Evolutionary conservation across 148 eudicot genomes (phyloP), one percentile per base, ranked within the genome.

Genomic region (Vaccinium corymbosum): DNA sequence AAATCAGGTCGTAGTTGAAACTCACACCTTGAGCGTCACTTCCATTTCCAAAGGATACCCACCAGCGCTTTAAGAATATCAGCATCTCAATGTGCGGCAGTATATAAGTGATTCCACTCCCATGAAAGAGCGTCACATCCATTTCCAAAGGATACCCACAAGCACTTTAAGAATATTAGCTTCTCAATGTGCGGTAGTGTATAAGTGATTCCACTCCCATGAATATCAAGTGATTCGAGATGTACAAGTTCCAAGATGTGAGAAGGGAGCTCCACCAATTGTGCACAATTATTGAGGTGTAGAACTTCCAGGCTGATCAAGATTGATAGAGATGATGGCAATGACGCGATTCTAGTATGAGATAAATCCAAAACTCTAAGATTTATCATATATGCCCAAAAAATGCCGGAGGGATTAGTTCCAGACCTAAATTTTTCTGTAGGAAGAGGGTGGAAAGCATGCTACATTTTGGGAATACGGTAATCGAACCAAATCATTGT

Each of bases 211-310:
- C 29, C 29, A 29, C 29, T 29, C 11, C 86, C 86, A 3, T 59
- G 80, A 14, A 81, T 74, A 75, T 85, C 86, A 27, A 85, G 83
- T 12, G 78, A 74, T 80, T 85, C 86, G 74, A 85, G 80, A 46
- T 46, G 66, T 14, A 7, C 25, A 79, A 84, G 86, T 55, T 20
- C 20, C 12, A 15, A 38, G 11, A 80, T 57, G 6, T 68, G 15
- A 72, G 42, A 22, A 52, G 83, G 71, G 27, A 85, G 80, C 61
- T 71, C 62, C 32, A 15, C 22, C 83, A 85, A 74, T 13, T 38
- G 20, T 16, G 6, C 48, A 35, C 80, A 85, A 16, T 76, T 55
- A 29, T 61, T 80, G 8, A 85, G 80, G 35, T 85, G 27, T 0
- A 85, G 83, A 7, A 85, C 76, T 29, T 72, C 56, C 7, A 85